Base-by-base conservation (phyloP, 352 stramenopile species). In the Globisporangium canariense region DNA sequence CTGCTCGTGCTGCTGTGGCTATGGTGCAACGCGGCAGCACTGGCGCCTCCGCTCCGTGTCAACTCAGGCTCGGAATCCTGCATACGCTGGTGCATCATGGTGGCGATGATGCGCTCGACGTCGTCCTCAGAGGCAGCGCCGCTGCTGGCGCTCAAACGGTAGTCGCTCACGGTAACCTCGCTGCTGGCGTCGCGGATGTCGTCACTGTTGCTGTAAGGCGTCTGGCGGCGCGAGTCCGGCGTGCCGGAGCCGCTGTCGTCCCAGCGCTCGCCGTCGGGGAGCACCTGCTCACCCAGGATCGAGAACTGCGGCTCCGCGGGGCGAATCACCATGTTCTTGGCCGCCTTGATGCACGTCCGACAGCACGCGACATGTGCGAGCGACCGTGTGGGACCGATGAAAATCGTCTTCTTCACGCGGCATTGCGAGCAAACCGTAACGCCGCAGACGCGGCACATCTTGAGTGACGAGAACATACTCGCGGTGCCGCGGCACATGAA, bases 371-470 rank as follows among this genome's bases (percentile, higher is more conserved):
- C 41, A 7, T 38, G 30, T 7, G 32, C 50, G 13, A 57, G 16
- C 28, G 50, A 38, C n/a, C 25, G 58, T 1, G 69, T 62, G 3
- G 38, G 16, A 1, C 78, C 73, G 2, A 77, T 25, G 25, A 90
- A 84, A 9, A 86, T 60, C 18, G 68, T 68, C 45, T 81, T 78
- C 50, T 90, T 90, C 1, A 73, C 45, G 14, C 67, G 69, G 63
- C 81, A 90, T 55, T 77, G 67, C 0, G 54, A 64, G 54, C 79
- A 88, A 5, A 88, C 71, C 0, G 74, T 67, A 2, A 60, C 57
- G 25, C 74, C 67, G 55, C 81, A 90, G 14, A 88, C 63, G 18
- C 66, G 67, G 22, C 81, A 90, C 4, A 65, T 45, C 6, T 71
- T 67, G 2, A 78, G 59, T 18, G 58, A 53, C 28, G 51, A 53